Percentiles rank a stretch among this genome's conserved stretches.
Evolutionary conservation across 352 stramenopile genomes (phyloP).

Genomic region (Elongisporangium prolatum): DNA sequence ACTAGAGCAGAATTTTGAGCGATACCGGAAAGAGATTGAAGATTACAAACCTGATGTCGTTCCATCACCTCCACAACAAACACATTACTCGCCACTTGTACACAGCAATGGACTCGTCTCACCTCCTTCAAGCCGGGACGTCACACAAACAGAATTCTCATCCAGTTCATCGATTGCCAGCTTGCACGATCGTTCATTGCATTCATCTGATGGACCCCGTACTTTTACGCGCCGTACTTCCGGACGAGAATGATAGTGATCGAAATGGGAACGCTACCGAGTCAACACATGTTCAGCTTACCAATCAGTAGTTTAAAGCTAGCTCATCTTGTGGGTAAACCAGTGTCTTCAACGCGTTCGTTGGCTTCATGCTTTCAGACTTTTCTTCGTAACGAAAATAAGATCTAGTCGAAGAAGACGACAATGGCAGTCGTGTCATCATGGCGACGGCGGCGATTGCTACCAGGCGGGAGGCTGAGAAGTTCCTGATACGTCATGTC

Average conservation of each 20-base stretch:
- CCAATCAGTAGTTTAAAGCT: background rate
- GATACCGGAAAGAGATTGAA: conserved; percentile 34
- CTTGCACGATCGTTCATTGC: background rate
- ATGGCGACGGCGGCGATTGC: conserved; percentile 81
- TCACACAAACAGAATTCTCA: background rate
- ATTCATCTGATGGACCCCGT: background rate
- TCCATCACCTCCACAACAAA: conserved; percentile 1
- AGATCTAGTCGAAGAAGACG: conserved; percentile 78
- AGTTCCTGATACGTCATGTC: conserved; percentile 82
- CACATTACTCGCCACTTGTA: background rate
- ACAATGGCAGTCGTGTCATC: conserved; percentile 93
- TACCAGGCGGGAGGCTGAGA: conserved; percentile 74
- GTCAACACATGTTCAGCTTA: background rate
- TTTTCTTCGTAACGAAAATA: background rate
- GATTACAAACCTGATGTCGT: conserved; percentile 15
- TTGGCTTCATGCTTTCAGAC: conserved; percentile 1
- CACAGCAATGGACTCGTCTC: background rate
- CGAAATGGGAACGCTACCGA: background rate
- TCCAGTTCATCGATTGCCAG: background rate
- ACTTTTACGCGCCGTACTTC: background rate
- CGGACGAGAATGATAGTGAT: background rate
- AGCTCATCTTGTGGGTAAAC: background rate
- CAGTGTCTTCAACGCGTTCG: background rate
- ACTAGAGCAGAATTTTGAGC: conserved; percentile 64
- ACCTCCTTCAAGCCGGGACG: background rate